Conservation (phyloP, 805 yeast genomes). For the Dipodascopsis tothii region DNA sequence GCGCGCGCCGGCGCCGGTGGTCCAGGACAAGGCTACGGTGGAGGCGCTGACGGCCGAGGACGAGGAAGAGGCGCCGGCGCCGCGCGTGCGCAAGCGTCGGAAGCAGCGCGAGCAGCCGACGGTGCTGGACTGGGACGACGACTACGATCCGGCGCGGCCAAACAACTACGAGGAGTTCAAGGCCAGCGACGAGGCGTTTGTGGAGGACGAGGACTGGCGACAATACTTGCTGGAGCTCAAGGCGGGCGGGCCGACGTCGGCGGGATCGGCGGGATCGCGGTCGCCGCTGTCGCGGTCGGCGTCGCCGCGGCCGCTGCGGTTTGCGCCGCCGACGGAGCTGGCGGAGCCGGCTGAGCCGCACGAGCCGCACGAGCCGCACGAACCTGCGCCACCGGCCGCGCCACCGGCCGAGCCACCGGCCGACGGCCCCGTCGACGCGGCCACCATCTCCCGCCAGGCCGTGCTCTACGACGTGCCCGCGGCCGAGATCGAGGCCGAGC, state of each 20-base stretch:
- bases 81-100: slow-evolving; percentile 1
- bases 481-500: neutral
- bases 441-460: slow-evolving; percentile 6
- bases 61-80: neutral
- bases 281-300: neutral
- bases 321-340: neutral
- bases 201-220: slow-evolving; percentile 25
- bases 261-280: neutral
- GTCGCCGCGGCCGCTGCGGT: neutral
- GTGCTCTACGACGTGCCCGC: neutral
- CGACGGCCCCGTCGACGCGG: neutral
- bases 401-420: neutral
- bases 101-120: slow-evolving; percentile 3
- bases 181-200: slow-evolving; percentile 19
- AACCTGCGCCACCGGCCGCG: neutral
- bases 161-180: slow-evolving; percentile 20
- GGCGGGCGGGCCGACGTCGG: slow-evolving; percentile 1
- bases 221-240: slow-evolving; percentile 13
- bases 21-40: neutral
- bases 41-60: neutral
- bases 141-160: slow-evolving; percentile 18
- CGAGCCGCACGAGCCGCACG: neutral
- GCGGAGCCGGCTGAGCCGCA: neutral
- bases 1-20: no score
- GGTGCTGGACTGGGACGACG: slow-evolving; percentile 22